Conservation (phyloP, 2,329 filamentous ascomycete species). For the Balansia obtecta region DNA sequence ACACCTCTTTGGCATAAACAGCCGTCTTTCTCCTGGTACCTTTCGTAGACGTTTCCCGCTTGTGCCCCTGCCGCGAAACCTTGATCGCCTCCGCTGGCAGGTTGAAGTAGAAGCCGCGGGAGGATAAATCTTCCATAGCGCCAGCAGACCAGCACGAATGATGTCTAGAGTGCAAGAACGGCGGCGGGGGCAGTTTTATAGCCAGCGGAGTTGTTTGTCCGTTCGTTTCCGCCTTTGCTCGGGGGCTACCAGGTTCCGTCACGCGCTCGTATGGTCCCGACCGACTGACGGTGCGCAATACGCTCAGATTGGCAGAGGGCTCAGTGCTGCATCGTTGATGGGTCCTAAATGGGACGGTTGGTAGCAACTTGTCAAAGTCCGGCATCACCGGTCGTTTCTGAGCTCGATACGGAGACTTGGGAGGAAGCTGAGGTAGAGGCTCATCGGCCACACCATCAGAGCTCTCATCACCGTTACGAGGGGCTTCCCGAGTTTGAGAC, state of each 20-base stretch:
- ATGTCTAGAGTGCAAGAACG: not conserved
- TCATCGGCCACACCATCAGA: not conserved
- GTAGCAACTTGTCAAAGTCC: slow-evolving; percentile 4
- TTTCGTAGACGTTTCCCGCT: slow-evolving; percentile 18
- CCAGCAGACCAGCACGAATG: slow-evolving; percentile 8
- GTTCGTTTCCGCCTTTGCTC: not conserved
- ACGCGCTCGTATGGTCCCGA: not conserved
- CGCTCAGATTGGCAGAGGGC: not conserved
- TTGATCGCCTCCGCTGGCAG: slow-evolving; percentile 25
- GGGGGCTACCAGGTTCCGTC: not conserved
- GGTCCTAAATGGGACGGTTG: not conserved
- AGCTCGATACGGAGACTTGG: slow-evolving; percentile 16
- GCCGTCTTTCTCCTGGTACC: slow-evolving; percentile 2
- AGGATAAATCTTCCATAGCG: slow-evolving; percentile 25
- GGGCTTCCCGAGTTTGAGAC: too few relatives aligned
- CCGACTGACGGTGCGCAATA: not conserved
- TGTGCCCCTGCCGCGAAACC: slow-evolving; percentile 27
- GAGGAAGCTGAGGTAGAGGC: slow-evolving; percentile 11
- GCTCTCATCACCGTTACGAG: too few relatives aligned
- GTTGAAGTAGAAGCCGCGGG: slow-evolving; percentile 23
- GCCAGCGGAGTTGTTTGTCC: too few relatives aligned
- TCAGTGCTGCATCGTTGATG: not conserved
- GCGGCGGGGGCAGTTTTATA: not conserved
- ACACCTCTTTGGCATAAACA: slow-evolving; percentile 2
- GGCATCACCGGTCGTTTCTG: slow-evolving; percentile 13